These are phyloP conservation scores for Flagelloscypha sp. DNA, from an alignment of 768 basidiomycete genomes.

Conservation along the genomic window DNA sequence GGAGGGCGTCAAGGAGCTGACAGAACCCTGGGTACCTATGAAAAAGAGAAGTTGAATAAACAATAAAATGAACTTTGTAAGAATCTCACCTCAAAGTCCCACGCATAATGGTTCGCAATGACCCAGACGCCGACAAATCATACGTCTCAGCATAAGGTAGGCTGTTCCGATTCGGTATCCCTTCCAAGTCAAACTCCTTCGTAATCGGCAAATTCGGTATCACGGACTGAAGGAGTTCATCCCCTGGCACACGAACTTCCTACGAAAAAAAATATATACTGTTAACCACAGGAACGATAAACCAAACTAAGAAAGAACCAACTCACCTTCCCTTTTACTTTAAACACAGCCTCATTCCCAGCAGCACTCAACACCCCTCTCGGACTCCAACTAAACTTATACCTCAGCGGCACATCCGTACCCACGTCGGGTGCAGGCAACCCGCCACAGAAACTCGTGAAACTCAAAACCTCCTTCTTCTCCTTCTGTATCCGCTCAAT, in stretches of 20 bases:
- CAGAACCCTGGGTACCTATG: slow-evolving; percentile 80
- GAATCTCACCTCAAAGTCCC: slow-evolving; percentile 68
- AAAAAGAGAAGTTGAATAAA: neutral
- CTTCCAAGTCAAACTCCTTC: slow-evolving; percentile 60
- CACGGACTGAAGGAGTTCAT: slow-evolving; percentile 43
- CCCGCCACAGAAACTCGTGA: slow-evolving; percentile 90
- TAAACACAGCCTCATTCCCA: slow-evolving; percentile 61
- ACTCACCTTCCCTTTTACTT: slow-evolving; percentile 48
- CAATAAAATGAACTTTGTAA: neutral
- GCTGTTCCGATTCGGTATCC: slow-evolving; percentile 80
- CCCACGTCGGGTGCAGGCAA: slow-evolving; percentile 69
- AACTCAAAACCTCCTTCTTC: slow-evolving; percentile 55
- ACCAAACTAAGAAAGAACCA: slow-evolving; percentile 1
- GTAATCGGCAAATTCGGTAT: slow-evolving; percentile 67
- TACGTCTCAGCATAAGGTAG: slow-evolving; percentile 64
- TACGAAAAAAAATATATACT: slow-evolving; percentile 15
- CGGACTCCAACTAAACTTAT: slow-evolving; percentile 94
- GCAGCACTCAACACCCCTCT: slow-evolving; percentile 79
- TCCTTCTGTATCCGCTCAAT: slow-evolving; percentile 42
- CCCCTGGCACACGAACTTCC: slow-evolving; percentile 41
- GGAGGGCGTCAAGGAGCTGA: slow-evolving; percentile 64
- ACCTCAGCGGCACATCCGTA: slow-evolving; percentile 61
- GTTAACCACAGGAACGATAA: neutral
- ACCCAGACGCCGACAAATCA: slow-evolving; percentile 33
- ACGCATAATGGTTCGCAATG: slow-evolving; percentile 60